phyloP scores from a whole-genome alignment of 345 rosid genomes.

The Lepidium africanum region DNA sequence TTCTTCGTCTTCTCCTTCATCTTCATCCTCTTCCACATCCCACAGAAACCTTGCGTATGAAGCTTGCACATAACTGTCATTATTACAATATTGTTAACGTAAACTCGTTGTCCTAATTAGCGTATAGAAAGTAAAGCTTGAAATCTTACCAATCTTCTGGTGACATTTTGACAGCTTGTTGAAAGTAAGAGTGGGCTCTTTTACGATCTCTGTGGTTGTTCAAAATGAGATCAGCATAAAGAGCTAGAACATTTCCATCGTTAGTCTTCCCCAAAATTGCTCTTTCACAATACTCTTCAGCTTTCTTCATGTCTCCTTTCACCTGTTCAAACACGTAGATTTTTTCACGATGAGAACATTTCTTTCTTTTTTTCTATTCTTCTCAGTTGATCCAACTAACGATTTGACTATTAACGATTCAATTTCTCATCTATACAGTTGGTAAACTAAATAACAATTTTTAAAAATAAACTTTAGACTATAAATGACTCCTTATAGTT shows the following conservation, averaged over 20 bases:
- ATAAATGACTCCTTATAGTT: too few species aligned
- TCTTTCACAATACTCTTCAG: constrained; percentile 60
- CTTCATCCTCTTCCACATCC: constrained; percentile 56
- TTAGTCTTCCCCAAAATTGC: constrained; percentile 54
- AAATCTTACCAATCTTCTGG: constrained; percentile 53
- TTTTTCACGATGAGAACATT: not conserved
- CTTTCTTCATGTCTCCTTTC: constrained; percentile 45
- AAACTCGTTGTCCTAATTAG: not conserved
- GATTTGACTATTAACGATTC: too few species aligned
- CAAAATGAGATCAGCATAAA: constrained; percentile 64
- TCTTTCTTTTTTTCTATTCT: not conserved
- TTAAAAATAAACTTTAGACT: too few species aligned
- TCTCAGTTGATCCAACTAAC: too few species aligned
- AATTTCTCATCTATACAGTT: too few species aligned
- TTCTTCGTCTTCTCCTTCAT: constrained; percentile 24
- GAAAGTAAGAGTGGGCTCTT: constrained; percentile 48
- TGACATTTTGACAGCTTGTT: constrained; percentile 50
- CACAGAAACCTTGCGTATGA: constrained; percentile 71
- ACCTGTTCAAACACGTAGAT: constrained; percentile 27
- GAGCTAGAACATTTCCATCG: constrained; percentile 49
- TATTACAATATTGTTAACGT: not conserved
- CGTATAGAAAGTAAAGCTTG: not conserved
- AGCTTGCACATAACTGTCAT: constrained; percentile 50
- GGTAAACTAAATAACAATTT: too few species aligned
- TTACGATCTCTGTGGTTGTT: constrained; percentile 37